A percentile compares a stretch with the other conserved stretches of the same genome.
Evolutionary conservation across 176 grass and related monocot species (phyloP).

Genomic region (Echinochloa phyllopogon): DNA sequence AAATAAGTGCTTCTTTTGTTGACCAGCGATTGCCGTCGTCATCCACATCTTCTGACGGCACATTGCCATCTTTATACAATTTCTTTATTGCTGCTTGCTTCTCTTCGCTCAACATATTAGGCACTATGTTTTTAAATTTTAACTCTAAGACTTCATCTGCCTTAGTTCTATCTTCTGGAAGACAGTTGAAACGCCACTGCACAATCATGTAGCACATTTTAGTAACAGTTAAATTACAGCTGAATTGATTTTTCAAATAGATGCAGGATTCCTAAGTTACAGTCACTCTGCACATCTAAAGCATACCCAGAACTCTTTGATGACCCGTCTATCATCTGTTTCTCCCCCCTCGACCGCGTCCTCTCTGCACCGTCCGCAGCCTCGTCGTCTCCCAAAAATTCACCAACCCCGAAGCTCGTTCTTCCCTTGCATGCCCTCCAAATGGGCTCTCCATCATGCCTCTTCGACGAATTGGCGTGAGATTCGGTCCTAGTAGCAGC

Average conservation of each 20-base stretch:
- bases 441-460: too few species aligned
- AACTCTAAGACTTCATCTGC: neutral
- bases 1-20: neutral
- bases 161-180: neutral
- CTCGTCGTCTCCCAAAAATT: too few species aligned
- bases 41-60: neutral
- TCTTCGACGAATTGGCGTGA: too few species aligned
- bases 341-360: too few species aligned
- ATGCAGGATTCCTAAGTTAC: neutral
- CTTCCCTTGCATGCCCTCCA: too few species aligned
- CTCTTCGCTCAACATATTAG: neutral
- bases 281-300: neutral
- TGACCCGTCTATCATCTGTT: neutral
- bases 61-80: neutral
- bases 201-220: neutral
- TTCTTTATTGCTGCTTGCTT: neutral
- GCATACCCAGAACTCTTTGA: neutral
- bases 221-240: neutral
- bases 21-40: too few species aligned
- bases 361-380: too few species aligned
- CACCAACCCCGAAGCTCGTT: too few species aligned
- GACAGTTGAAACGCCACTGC: neutral
- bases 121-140: neutral
- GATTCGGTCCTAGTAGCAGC: too few species aligned
- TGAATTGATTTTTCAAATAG: too few species aligned